A percentile compares a stretch with the other conserved stretches of the same genome.
phyloP scores from a whole-genome alignment of 1,284 basidiomycete genomes.

The Rugosomyces carneus region DNA sequence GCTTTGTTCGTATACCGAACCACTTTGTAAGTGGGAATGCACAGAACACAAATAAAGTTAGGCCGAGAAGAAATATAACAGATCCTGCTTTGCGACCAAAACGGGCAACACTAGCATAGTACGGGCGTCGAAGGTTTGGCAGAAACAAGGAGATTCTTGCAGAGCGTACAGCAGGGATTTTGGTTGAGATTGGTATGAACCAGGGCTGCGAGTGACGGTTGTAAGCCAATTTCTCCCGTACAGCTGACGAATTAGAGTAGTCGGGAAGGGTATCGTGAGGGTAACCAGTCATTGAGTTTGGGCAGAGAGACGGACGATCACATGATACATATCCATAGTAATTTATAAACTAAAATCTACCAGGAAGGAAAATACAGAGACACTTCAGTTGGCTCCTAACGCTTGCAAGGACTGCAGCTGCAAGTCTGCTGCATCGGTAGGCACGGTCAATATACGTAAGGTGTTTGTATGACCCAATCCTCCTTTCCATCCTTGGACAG shows the following conservation, averaged over 20 bases:
- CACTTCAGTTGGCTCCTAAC: slow-evolving; percentile 18
- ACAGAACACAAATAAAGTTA: slow-evolving; percentile 45
- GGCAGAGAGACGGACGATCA: neutral
- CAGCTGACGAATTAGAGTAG: slow-evolving; percentile 44
- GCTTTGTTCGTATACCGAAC: slow-evolving; percentile 49
- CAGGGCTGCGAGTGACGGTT: slow-evolving; percentile 48
- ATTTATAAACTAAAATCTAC: neutral
- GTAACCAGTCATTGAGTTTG: slow-evolving; percentile 36
- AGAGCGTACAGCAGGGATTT: slow-evolving; percentile 51
- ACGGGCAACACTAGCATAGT: slow-evolving; percentile 50
- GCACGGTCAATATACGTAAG: slow-evolving; percentile 73
- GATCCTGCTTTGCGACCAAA: slow-evolving; percentile 54
- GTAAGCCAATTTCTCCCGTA: slow-evolving; percentile 53
- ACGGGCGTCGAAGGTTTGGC: slow-evolving; percentile 59
- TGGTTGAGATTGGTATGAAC: slow-evolving; percentile 53
- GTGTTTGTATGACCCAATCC: slow-evolving; percentile 93
- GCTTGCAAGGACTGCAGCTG: slow-evolving; percentile 65
- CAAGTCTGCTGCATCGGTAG: slow-evolving; percentile 81
- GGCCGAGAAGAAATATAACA: slow-evolving; percentile 40
- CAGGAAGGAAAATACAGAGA: neutral
- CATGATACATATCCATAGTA: neutral
- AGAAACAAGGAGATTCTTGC: slow-evolving; percentile 48
- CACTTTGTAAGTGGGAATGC: slow-evolving; percentile 55
- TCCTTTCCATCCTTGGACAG: slow-evolving; percentile 98
- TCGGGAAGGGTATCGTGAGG: slow-evolving; percentile 16